Base-by-base conservation (phyloP, 352 stramenopile genomes). In the Globisporangium acanthophoron region DNA sequence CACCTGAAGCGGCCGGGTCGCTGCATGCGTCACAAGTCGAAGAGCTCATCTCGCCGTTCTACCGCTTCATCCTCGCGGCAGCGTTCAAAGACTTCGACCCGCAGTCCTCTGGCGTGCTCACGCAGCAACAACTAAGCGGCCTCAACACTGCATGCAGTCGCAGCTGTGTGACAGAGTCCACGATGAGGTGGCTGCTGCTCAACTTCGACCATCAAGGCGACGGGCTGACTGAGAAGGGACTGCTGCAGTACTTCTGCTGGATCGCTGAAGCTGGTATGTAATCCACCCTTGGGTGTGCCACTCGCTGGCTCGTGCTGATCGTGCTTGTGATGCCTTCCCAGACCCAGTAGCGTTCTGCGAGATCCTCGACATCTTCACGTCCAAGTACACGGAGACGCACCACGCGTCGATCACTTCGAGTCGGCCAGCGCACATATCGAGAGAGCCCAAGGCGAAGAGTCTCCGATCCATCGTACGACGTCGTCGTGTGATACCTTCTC, bases 221-320 rank as follows among this genome's bases (percentile, higher is more conserved):
- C 1, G 64, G 62, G 1, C 58, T 92, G 21, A 86, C 78, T 0
- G 76, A 89, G 52, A 67, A 71, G 41, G 79, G 79, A 12, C 54
- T 92, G 12, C 51, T 87, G 18, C 59, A 84, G 50, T 92, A 92
- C 48, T 88, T 92, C 45, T 76, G 67, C 35, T 90, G 76, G 74
- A 47, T 90, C 7, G 82, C 74, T 3, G 76, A 87, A 66, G 76
- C 76, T 64, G 79, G 80, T 88, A 58, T 13, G 50, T 45, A 29
- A 21, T 37, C 20, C 13, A 9, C 21, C 27, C 54, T 5, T 24
- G n/a, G 5, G 16, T 54, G 15, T 44, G 18, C 7, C 12, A 20
- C 7, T 24, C 7, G 20, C 6, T 27, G 1, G 29, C 29, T 54
- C 29, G 27, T 27, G 9, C 5, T 20, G 0, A 24, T 49, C 7